phyloP scores from a whole-genome alignment of 257 asterid genomes.

The Eustoma russellianum region DNA sequence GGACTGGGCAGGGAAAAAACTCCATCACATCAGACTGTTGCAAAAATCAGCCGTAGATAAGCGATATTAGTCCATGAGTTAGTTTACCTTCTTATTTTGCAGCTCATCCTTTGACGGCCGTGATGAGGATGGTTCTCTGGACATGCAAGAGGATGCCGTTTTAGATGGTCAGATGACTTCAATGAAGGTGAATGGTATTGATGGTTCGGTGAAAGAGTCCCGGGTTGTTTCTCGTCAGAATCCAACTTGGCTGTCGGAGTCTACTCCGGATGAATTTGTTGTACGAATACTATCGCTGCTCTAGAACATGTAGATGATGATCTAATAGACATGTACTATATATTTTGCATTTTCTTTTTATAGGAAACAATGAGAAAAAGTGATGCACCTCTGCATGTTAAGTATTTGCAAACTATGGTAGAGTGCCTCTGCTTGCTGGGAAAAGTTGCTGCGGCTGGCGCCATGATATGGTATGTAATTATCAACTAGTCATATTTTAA shows the following conservation, averaged over 20 bases:
- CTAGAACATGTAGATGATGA: slow-evolving; percentile 14
- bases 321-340: slow-evolving; percentile 16
- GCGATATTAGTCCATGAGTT: too few species aligned
- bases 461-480: slow-evolving; percentile 80
- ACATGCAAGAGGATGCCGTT: slow-evolving; percentile 36
- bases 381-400: slow-evolving; percentile 77
- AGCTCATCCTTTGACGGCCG: slow-evolving; percentile 72
- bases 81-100: slow-evolving; percentile 22
- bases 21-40: too few species aligned
- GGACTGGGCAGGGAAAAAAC: too few species aligned
- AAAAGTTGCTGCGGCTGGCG: slow-evolving; percentile 99
- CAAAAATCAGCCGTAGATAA: too few species aligned
- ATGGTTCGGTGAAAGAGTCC: slow-evolving; percentile 38
- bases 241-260: slow-evolving; percentile 84
- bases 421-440: slow-evolving; percentile 98
- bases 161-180: slow-evolving; percentile 12
- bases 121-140: slow-evolving; percentile 57
- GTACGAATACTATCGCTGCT: slow-evolving; percentile 48
- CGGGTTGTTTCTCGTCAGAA: slow-evolving; percentile 50
- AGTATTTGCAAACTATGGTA: slow-evolving; percentile 91
- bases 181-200: slow-evolving; percentile 53
- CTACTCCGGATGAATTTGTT: slow-evolving; percentile 95
- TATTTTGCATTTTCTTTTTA: slow-evolving; percentile 21
- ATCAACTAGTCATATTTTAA: slow-evolving; percentile 15
- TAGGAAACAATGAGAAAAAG: slow-evolving; percentile 93